Conservation (phyloP, 768 basidiomycete species). For the Dacryopinax spathularia region DNA sequence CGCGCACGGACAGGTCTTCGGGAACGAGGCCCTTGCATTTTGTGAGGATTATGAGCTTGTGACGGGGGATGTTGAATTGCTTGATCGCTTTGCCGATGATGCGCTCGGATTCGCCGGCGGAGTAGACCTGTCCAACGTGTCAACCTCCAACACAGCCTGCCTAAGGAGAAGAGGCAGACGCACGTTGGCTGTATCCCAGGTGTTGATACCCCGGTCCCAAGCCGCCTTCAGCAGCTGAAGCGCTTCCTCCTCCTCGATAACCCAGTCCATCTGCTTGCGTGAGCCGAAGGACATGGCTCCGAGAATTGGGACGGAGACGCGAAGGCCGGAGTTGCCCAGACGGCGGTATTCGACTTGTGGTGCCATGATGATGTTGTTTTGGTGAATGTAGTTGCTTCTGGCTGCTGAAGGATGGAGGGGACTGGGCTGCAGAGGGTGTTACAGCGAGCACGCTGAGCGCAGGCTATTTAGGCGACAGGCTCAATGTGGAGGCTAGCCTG, state of each 20-base stretch:
- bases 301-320: slow-evolving; percentile 30
- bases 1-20: neutral
- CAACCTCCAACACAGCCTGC: neutral
- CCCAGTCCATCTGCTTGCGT: slow-evolving; percentile 11
- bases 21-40: slow-evolving; percentile 27
- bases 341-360: slow-evolving; percentile 7
- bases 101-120: slow-evolving; percentile 49
- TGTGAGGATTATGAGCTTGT: slow-evolving; percentile 64
- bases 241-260: slow-evolving; percentile 15
- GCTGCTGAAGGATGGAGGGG: neutral
- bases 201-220: slow-evolving; percentile 16
- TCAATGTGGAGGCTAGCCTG: neutral
- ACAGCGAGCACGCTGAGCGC: neutral
- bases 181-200: slow-evolving; percentile 33
- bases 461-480: neutral
- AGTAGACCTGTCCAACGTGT: slow-evolving; percentile 29
- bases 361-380: neutral
- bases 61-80: slow-evolving; percentile 48
- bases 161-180: neutral
- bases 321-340: slow-evolving; percentile 22
- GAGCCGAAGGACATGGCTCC: neutral
- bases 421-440: neutral
- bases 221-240: slow-evolving; percentile 17
- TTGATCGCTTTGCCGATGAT: slow-evolving; percentile 63
- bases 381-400: no score